Evolutionary conservation across 306 rosid species (phyloP).

Genomic region (Notholithocarpus densiflorus): DNA sequence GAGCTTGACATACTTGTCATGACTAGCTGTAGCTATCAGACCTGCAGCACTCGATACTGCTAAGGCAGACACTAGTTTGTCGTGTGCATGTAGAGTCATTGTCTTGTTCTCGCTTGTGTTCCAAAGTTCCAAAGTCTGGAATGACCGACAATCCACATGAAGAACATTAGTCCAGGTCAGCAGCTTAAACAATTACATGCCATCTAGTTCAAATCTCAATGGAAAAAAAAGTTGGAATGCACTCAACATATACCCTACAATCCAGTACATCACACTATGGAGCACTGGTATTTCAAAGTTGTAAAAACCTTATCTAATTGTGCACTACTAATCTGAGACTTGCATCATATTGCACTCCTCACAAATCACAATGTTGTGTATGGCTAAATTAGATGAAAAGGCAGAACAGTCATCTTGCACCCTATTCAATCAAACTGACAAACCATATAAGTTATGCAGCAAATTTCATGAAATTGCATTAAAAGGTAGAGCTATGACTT

Average conservation of each 20-base stretch:
- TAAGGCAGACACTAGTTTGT: conserved; percentile 54
- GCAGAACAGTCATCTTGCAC: neutral
- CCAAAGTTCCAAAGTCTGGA: conserved; percentile 69
- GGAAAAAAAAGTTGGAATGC: neutral
- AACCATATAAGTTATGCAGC: neutral
- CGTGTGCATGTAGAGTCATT: conserved; percentile 51
- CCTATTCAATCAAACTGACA: neutral
- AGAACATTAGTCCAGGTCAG: conserved; percentile 5
- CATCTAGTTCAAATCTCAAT: neutral
- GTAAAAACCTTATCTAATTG: neutral
- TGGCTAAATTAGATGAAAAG: neutral
- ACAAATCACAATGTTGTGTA: neutral
- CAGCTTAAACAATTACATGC: neutral
- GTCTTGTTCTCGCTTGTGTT: conserved; percentile 53
- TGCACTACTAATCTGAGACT: neutral
- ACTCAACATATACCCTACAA: neutral
- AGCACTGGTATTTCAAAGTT: neutral
- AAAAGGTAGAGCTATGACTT: conserved; percentile 16
- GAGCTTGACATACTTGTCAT: conserved; percentile 59
- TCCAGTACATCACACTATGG: neutral
- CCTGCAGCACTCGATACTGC: conserved; percentile 54
- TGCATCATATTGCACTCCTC: neutral
- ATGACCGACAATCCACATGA: conserved; percentile 15
- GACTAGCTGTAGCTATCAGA: conserved; percentile 73
- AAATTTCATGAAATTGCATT: neutral